These are phyloP conservation scores for Annulohypoxylon stygium DNA, from an alignment of 495 filamentous ascomycete genomes.

Conservation along the genomic window DNA sequence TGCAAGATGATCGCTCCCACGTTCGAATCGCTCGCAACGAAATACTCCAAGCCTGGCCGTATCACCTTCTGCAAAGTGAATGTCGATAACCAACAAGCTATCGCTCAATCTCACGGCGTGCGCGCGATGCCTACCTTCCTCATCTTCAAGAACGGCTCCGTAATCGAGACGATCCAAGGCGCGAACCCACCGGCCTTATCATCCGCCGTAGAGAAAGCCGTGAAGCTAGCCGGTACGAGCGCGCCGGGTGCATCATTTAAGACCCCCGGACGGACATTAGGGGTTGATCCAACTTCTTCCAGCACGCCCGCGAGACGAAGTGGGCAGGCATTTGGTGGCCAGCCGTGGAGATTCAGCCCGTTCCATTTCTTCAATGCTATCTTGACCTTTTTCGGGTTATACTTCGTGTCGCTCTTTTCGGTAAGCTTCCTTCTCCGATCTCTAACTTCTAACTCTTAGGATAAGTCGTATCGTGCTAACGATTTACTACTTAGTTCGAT, in stretches of 20 bases:
- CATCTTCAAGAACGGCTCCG: slow-evolving; percentile 81
- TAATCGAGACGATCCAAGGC: slow-evolving; percentile 80
- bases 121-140: slow-evolving; percentile 88
- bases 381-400: slow-evolving; percentile 70
- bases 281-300: slow-evolving; percentile 34
- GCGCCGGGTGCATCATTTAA: slow-evolving; percentile 61
- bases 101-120: slow-evolving; percentile 67
- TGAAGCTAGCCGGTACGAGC: slow-evolving; percentile 64
- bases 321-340: slow-evolving; percentile 48
- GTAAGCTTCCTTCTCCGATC: slow-evolving; percentile 48
- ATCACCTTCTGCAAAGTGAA: slow-evolving; percentile 74
- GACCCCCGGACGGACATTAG: slow-evolving; percentile 55
- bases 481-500: slow-evolving; percentile 64
- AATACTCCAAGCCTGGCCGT: slow-evolving; percentile 65
- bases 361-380: slow-evolving; percentile 60
- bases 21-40: slow-evolving; percentile 69
- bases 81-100: slow-evolving; percentile 68
- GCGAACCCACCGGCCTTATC: slow-evolving; percentile 81
- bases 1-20: slow-evolving; percentile 78
- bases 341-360: slow-evolving; percentile 57
- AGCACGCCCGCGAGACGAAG: slow-evolving; percentile 37
- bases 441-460: background rate
- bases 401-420: slow-evolving; percentile 69
- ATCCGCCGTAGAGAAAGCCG: slow-evolving; percentile 81
- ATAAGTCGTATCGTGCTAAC: slow-evolving; percentile 17